A percentile compares a stretch with the other conserved stretches of the same genome.
Evolutionary conservation across 768 basidiomycete genomes (phyloP).

Genomic region (Russula virescens): DNA sequence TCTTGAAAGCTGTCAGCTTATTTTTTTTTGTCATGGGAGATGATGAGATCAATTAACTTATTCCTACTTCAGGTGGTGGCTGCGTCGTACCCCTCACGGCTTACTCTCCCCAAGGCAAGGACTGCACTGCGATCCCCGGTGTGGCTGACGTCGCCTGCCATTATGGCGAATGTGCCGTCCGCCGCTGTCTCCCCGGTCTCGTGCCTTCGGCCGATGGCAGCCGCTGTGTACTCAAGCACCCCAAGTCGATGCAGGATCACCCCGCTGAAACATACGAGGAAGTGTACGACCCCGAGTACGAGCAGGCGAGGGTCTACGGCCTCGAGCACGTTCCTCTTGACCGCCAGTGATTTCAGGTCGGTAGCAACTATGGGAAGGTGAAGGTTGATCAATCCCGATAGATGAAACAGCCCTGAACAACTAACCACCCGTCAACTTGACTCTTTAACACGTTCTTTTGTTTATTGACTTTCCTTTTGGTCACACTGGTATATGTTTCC

Average conservation of each 20-base stretch:
- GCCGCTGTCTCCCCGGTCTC: conserved; percentile 42
- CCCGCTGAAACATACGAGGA: not conserved
- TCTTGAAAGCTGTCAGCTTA: conserved; percentile 45
- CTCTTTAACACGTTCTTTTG: too few species aligned
- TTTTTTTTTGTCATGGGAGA: too few species aligned
- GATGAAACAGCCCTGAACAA: too few species aligned
- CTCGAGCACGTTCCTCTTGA: conserved; percentile 27
- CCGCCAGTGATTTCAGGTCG: not conserved
- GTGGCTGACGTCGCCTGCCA: conserved; percentile 46
- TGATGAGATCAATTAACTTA: too few species aligned
- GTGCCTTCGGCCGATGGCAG: conserved; percentile 21
- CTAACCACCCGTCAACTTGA: too few species aligned
- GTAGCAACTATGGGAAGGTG: too few species aligned
- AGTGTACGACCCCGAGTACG: not conserved
- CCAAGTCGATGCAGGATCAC: not conserved
- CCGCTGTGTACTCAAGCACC: conserved; percentile 18
- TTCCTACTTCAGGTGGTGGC: conserved; percentile 38
- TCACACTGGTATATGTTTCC: too few species aligned
- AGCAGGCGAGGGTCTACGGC: conserved; percentile 22
- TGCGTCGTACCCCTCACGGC: conserved; percentile 35
- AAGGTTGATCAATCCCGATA: too few species aligned
- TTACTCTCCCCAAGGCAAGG: conserved; percentile 34
- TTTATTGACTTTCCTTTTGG: too few species aligned
- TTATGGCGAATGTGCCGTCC: conserved; percentile 39
- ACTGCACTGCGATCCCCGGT: conserved; percentile 45